These are phyloP conservation scores for Dryas integrifolia DNA, from an alignment of 331 rosid species.

Conservation along the genomic window DNA sequence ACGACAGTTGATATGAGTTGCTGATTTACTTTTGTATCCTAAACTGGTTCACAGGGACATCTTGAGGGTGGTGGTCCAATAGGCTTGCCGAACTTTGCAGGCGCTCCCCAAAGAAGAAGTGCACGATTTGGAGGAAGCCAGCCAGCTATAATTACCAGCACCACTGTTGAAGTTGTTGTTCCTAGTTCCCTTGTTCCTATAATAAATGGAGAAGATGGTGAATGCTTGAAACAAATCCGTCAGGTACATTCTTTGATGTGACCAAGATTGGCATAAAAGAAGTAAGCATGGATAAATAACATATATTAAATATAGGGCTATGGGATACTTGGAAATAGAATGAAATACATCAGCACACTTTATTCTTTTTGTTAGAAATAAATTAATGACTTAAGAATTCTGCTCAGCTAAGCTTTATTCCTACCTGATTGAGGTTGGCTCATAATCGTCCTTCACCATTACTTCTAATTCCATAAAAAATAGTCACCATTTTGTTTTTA, in stretches of 20 bases:
- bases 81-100: conserved; percentile 71
- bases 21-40: conserved; percentile 4
- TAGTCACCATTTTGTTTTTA: background rate
- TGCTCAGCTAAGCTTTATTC: background rate
- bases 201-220: conserved; percentile 92
- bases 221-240: conserved; percentile 90
- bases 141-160: conserved; percentile 67
- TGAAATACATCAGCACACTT: background rate
- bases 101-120: conserved; percentile 68
- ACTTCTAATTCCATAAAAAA: background rate
- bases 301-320: background rate
- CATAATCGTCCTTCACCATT: background rate
- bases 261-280: background rate
- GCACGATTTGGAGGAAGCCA: conserved; percentile 65
- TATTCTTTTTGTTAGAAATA: background rate
- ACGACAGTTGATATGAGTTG: background rate
- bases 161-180: conserved; percentile 89
- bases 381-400: background rate
- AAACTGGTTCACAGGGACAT: conserved; percentile 54
- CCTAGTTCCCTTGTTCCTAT: conserved; percentile 72
- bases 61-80: conserved; percentile 69
- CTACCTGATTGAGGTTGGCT: background rate
- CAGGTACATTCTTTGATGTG: conserved; percentile 46
- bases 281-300: background rate
- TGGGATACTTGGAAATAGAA: conserved; percentile 4